phyloP scores from a whole-genome alignment of 306 rosid genomes.

The Casuarina cunninghamiana region DNA sequence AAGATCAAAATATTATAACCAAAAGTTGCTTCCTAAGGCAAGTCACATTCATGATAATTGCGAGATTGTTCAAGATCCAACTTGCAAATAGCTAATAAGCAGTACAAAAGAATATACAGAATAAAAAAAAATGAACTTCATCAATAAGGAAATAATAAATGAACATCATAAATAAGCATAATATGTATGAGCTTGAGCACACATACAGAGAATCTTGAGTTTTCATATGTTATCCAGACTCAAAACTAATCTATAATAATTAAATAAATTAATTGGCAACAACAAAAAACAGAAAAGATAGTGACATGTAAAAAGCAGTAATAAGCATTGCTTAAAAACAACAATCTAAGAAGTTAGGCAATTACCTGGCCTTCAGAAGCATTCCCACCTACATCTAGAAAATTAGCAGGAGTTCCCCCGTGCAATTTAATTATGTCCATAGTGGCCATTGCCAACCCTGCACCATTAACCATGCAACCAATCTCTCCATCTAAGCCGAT shows the following conservation, averaged over 20 bases:
- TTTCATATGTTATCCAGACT: background rate
- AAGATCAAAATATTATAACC: slow-evolving; percentile 8
- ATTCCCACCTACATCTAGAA: slow-evolving; percentile 95
- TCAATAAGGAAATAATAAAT: no score
- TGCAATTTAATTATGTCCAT: slow-evolving; percentile 96
- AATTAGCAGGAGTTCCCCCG: slow-evolving; percentile 99
- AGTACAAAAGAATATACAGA: background rate
- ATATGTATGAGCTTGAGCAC: background rate
- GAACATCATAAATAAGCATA: background rate
- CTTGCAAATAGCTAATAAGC: background rate
- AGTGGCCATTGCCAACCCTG: slow-evolving; percentile 98
- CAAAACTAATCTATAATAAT: background rate
- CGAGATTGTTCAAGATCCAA: background rate
- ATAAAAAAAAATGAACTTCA: no score
- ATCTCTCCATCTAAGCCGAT: slow-evolving; percentile 99
- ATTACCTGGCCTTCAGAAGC: slow-evolving; percentile 98
- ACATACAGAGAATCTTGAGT: background rate
- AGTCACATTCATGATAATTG: background rate
- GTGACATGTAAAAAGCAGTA: slow-evolving; percentile 19
- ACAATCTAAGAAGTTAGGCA: slow-evolving; percentile 9
- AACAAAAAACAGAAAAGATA: background rate
- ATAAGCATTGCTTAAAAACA: slow-evolving; percentile 1
- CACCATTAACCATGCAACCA: slow-evolving; percentile 99
- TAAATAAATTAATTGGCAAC: background rate
- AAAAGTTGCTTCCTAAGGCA: background rate